Evolutionary conservation across 805 yeast species (phyloP).

Genomic region (Saccharomycopsis olivae): DNA sequence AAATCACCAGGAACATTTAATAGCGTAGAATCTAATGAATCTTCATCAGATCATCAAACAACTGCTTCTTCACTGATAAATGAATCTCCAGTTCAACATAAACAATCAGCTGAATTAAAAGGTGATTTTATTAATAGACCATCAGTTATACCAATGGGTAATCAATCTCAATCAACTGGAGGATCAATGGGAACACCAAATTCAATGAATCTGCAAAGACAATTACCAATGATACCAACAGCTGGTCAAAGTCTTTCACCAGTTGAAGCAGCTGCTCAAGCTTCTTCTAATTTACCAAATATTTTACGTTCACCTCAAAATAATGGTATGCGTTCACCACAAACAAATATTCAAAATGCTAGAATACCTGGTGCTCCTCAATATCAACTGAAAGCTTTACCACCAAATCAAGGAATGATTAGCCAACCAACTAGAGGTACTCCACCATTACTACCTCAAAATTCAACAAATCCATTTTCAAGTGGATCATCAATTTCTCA

Average conservation of each 20-base stretch:
- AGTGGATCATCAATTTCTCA: conserved; percentile 18
- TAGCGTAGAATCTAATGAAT: conserved; percentile 17
- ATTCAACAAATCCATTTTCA: conserved; percentile 24
- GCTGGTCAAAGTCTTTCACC: conserved; percentile 17
- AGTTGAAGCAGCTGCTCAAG: conserved; percentile 3
- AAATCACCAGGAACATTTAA: conserved; percentile 18
- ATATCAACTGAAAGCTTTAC: not conserved
- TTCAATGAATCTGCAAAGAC: conserved; percentile 18
- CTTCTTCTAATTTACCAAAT: not conserved
- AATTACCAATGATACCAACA: conserved; percentile 17
- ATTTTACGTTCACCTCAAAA: conserved; percentile 1
- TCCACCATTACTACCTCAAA: not conserved
- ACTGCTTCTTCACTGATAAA: conserved; percentile 21
- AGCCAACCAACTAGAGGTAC: not conserved
- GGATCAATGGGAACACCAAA: conserved; percentile 8
- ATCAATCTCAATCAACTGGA: conserved; percentile 10
- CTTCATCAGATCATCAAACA: conserved; percentile 12
- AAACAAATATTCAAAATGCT: not conserved
- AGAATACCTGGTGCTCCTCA: not conserved
- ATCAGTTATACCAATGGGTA: not conserved
- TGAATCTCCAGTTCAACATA: conserved; percentile 6
- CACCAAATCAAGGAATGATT: not conserved
- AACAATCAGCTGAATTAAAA: conserved; percentile 3
- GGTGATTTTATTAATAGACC: conserved; percentile 8
- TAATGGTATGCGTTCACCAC: not conserved